Evolutionary conservation across 176 grass and related monocot genomes (phyloP).

Genomic region (Raddia guianensis): DNA sequence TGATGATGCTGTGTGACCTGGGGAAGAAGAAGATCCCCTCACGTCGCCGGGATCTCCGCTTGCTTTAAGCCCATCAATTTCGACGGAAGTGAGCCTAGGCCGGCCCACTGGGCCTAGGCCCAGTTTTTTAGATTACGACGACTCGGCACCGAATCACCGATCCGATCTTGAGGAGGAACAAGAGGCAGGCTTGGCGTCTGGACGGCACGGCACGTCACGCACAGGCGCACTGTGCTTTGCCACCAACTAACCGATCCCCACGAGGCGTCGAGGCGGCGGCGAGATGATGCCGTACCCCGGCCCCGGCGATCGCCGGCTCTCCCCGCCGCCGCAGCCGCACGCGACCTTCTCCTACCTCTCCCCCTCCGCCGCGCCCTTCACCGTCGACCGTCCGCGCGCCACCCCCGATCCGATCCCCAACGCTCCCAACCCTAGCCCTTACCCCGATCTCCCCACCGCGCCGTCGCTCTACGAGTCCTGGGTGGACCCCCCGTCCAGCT

Average conservation of each 20-base stretch:
- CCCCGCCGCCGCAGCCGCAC: conserved; percentile 13
- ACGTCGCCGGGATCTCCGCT: not conserved
- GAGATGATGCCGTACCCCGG: conserved; percentile 35
- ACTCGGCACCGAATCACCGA: too few relatives aligned
- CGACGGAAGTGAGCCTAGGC: too few relatives aligned
- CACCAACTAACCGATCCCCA: not conserved
- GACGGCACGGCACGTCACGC: not conserved
- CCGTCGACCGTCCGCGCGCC: conserved; percentile 20
- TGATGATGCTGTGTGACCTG: not conserved
- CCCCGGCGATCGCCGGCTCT: conserved; percentile 31
- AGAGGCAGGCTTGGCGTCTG: too few relatives aligned
- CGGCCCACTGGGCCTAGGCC: too few relatives aligned
- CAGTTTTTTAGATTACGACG: too few relatives aligned
- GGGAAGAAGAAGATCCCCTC: conserved; percentile 14
- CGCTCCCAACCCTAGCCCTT: conserved; percentile 35
- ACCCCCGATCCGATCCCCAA: conserved; percentile 31
- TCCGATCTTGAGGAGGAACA: too few relatives aligned
- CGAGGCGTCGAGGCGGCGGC: not conserved
- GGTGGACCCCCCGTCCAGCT: conserved; percentile 46
- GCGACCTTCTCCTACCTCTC: conserved; percentile 41
- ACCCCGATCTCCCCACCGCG: conserved; percentile 29
- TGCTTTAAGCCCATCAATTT: too few relatives aligned
- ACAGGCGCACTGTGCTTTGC: not conserved
- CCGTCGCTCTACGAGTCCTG: conserved; percentile 39
- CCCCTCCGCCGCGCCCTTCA: conserved; percentile 48